Conservation (phyloP, 805 yeast species). For the Grigorovia humatica region DNA sequence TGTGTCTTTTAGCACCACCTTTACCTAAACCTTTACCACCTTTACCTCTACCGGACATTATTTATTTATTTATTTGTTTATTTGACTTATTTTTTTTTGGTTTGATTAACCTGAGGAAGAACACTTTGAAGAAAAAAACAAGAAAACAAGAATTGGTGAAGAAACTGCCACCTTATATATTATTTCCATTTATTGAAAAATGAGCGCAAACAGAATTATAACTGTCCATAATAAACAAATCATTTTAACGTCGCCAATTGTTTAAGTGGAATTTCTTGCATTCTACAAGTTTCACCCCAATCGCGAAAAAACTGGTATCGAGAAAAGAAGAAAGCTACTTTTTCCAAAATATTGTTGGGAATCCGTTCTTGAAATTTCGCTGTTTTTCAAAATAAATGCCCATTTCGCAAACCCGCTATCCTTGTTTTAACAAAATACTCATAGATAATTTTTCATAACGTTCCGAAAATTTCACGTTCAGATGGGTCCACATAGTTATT, state of each 20-base stretch:
- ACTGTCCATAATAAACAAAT: neutral
- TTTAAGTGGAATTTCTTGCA: neutral
- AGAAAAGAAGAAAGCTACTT: no score
- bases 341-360: neutral
- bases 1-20: conserved; percentile 99
- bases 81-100: neutral
- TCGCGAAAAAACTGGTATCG: neutral
- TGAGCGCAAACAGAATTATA: neutral
- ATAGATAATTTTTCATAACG: neutral
- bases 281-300: neutral
- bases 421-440: neutral
- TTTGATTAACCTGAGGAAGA: no score
- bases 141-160: neutral
- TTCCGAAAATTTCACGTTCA: neutral
- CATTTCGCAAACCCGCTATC: no score
- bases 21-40: conserved; percentile 99
- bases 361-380: neutral
- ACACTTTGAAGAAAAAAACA: no score
- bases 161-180: neutral
- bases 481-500: neutral
- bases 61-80: conserved; percentile 8
- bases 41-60: conserved; percentile 98
- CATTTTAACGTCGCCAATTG: neutral
- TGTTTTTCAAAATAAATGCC: no score
- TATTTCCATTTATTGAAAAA: neutral